These are phyloP conservation scores for Russula abietina DNA, from an alignment of 768 basidiomycete species.

Conservation along the genomic window DNA sequence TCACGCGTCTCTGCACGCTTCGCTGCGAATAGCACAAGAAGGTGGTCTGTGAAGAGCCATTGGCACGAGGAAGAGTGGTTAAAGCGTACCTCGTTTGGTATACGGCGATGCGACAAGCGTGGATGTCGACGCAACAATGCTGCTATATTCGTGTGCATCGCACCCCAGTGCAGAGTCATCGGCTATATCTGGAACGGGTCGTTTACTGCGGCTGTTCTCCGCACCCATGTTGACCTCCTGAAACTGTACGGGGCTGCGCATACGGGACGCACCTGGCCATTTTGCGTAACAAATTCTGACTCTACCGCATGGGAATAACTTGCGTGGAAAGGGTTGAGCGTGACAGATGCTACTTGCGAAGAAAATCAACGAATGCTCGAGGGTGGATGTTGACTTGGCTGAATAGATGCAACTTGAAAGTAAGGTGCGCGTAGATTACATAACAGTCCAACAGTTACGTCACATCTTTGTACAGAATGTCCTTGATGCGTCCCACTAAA, in stretches of 20 bases:
- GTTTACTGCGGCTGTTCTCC: conserved; percentile 15
- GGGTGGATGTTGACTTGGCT: conserved; percentile 14
- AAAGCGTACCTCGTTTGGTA: conserved; percentile 14
- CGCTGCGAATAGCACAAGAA: conserved; percentile 33
- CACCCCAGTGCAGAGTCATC: not conserved
- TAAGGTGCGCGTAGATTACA: too few species aligned
- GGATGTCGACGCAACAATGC: conserved; percentile 8
- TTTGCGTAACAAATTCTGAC: not conserved
- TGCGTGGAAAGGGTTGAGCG: not conserved
- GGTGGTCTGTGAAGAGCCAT: not conserved
- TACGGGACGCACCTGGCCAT: not conserved
- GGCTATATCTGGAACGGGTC: not conserved
- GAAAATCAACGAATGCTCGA: not conserved
- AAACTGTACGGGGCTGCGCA: not conserved
- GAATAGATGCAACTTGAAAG: not conserved
- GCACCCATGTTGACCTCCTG: not conserved
- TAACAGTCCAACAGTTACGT: too few species aligned
- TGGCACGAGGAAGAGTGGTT: not conserved
- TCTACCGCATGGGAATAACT: not conserved
- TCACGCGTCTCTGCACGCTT: conserved; percentile 68
- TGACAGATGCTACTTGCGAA: not conserved
- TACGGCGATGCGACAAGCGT: not conserved
- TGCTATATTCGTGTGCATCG: not conserved
- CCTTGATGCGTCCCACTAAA: too few species aligned
- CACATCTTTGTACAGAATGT: too few species aligned